Evolutionary conservation across 2,329 filamentous ascomycete species (phyloP).

Genomic region (Thelonectria olida): DNA sequence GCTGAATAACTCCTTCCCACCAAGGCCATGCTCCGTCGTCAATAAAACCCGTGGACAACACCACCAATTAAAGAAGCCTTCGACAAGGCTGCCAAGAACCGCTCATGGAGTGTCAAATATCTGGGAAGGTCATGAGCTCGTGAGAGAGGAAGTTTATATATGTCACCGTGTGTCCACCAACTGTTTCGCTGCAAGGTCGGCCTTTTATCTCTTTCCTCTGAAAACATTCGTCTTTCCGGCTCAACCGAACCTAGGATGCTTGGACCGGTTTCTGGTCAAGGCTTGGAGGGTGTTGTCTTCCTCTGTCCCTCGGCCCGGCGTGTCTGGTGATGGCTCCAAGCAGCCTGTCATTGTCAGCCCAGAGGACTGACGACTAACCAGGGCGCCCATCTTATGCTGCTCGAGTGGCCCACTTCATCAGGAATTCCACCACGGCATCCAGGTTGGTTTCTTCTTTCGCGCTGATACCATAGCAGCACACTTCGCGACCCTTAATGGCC

Average conservation of each 20-base stretch:
- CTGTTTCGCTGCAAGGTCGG: slow-evolving; percentile 27
- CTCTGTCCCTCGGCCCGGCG: neutral
- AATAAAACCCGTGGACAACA: slow-evolving; percentile 24
- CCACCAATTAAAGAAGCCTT: slow-evolving; percentile 37
- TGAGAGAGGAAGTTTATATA: slow-evolving; percentile 48
- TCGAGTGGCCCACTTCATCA: slow-evolving; percentile 87
- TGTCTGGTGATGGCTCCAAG: neutral
- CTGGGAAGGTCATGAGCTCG: slow-evolving; percentile 45
- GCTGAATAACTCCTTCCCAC: slow-evolving; percentile 31
- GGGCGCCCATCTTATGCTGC: slow-evolving; percentile 53
- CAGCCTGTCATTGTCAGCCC: neutral
- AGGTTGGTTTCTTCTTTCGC: slow-evolving; percentile 99
- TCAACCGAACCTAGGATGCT: slow-evolving; percentile 3
- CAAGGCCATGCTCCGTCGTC: slow-evolving; percentile 35
- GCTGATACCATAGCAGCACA: slow-evolving; percentile 98
- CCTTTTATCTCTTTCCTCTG: slow-evolving; percentile 23
- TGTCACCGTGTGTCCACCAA: slow-evolving; percentile 36
- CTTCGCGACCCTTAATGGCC: slow-evolving; percentile 88
- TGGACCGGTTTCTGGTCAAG: neutral
- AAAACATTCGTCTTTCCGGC: slow-evolving; percentile 1
- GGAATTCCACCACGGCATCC: slow-evolving; percentile 94
- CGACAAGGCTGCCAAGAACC: slow-evolving; percentile 28
- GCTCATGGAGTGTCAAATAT: slow-evolving; percentile 33
- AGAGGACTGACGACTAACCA: slow-evolving; percentile 4
- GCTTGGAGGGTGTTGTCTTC: neutral